Evolutionary conservation across 2,329 filamentous ascomycete genomes (phyloP), one percentile per base, ranked within the genome.

Genomic region (Ophiobolus disseminans): DNA sequence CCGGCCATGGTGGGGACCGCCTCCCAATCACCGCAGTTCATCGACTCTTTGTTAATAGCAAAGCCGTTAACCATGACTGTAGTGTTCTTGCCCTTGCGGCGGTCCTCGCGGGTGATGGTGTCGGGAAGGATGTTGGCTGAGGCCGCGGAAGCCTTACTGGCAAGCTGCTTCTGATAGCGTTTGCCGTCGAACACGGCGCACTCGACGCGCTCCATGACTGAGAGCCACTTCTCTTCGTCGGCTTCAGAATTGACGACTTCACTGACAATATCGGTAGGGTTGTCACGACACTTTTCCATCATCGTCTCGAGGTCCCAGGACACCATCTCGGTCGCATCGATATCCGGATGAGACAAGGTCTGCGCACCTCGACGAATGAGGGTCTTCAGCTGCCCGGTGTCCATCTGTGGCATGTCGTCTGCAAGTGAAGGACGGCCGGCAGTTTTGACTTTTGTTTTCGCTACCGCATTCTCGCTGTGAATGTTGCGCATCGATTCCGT

Each of bases 401-500:
- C 76, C 51, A 84, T 73, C 28, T 81, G 76, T 1, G 82, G 81
- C 60, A 78, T 75, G 17, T 81, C 76, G 9, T 80, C 78, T 11
- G 76, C 70, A 2, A 62, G 45, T 3, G 58, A 53, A 8, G 51
- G 23, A 6, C 58, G 59, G 4, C 61, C 58, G 4, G n/a, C 21
- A 38, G 45, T 28, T 8, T 50, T 44, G 21, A 17, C 34, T 19
- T 55, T 62, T 30, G 40, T 72, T 3, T 60, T 62, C 0, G 44
- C 57, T 1, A 63, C 48, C 3, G 67, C 64, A 1, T 73, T 70
- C 21, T 65, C 64, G 28, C 63, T 58, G 55, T 83, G 79, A 5
- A 82, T 76, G 54, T 79, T 81, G 32, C 78, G 75, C 80, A 85
- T 83, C 1, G 78, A 78, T 50, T 85, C 82, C 0, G 81, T 85